Conservation (phyloP, 2,329 filamentous ascomycete species). For the Orbilia blumenaviensis region DNA sequence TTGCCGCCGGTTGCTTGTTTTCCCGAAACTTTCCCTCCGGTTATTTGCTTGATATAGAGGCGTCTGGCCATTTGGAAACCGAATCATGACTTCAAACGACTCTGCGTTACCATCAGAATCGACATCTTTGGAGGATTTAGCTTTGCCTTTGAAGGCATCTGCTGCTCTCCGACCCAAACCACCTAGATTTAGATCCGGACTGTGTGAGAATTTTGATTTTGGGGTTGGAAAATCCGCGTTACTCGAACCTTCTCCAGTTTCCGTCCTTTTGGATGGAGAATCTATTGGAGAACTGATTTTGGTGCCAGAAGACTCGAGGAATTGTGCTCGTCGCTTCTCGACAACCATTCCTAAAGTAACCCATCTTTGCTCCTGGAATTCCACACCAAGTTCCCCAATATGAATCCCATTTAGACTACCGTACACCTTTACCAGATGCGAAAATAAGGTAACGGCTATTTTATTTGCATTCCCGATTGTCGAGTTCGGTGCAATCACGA, state of each 20-base stretch:
- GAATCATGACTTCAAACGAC: constrained; percentile 49
- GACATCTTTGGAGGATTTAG: constrained; percentile 19
- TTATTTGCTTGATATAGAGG: constrained; percentile 40
- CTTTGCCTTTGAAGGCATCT: constrained; percentile 42
- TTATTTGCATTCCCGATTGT: constrained; percentile 48
- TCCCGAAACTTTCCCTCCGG: constrained; percentile 43
- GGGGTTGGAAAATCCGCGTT: constrained; percentile 18
- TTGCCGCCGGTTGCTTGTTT: constrained; percentile 28
- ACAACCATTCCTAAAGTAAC: constrained; percentile 49
- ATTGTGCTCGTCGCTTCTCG: constrained; percentile 38
- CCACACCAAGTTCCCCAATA: constrained; percentile 46
- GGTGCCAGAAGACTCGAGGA: constrained; percentile 21
- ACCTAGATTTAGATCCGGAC: constrained; percentile 36
- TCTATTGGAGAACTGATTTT: constrained; percentile 31
- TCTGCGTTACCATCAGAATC: constrained; percentile 21
- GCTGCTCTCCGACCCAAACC: constrained; percentile 50
- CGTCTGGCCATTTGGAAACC: constrained; percentile 43
- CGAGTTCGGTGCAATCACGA: constrained; percentile 47
- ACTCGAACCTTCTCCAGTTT: constrained; percentile 41
- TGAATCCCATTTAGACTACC: constrained; percentile 39
- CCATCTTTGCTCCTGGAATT: constrained; percentile 51
- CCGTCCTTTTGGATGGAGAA: constrained; percentile 9
- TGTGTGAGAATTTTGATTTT: constrained; percentile 41
- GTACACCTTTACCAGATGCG: constrained; percentile 46
- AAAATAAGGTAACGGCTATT: constrained; percentile 37